phyloP scores from a whole-genome alignment of 75 land plant species.

The Cupressus sempervirens region DNA sequence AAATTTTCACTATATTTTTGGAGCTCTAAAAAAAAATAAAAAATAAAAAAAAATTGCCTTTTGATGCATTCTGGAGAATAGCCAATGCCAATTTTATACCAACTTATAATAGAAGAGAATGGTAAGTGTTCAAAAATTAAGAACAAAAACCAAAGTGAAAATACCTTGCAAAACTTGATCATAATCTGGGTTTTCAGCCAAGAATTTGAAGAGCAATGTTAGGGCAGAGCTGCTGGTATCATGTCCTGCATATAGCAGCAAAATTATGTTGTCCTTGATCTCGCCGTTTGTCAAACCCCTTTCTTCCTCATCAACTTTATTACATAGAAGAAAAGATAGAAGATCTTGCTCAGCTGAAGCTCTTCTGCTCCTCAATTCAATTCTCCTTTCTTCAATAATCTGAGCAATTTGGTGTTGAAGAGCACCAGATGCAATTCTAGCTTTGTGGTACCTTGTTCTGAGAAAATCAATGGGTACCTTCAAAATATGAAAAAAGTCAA shows the following conservation, averaged over 20 bases:
- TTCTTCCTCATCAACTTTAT: slow-evolving; percentile 40
- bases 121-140: background rate
- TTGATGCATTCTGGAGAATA: too few relatives aligned
- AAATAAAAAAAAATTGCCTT: too few relatives aligned
- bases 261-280: slow-evolving; percentile 36
- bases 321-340: slow-evolving; percentile 30
- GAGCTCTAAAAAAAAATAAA: too few relatives aligned
- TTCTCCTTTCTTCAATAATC: slow-evolving; percentile 21
- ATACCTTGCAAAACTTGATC: background rate
- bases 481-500: too few relatives aligned
- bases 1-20: too few relatives aligned
- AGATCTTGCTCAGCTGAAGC: slow-evolving; percentile 23
- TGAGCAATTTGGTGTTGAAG: slow-evolving; percentile 12
- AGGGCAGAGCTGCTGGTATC: slow-evolving; percentile 37
- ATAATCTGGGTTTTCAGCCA: slow-evolving; percentile 3
- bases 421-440: slow-evolving; percentile 16
- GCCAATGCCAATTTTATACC: too few relatives aligned
- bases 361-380: slow-evolving; percentile 12
- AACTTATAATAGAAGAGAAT: background rate
- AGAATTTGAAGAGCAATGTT: slow-evolving; percentile 22
- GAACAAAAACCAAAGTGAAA: background rate
- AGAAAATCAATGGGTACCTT: slow-evolving; percentile 36
- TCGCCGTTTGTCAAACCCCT: slow-evolving; percentile 29
- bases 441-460: slow-evolving; percentile 23
- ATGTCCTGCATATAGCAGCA: slow-evolving; percentile 52